These are phyloP conservation scores for Selaginella moellendorffii DNA, from an alignment of 75 land plant species.

Conservation along the genomic window DNA sequence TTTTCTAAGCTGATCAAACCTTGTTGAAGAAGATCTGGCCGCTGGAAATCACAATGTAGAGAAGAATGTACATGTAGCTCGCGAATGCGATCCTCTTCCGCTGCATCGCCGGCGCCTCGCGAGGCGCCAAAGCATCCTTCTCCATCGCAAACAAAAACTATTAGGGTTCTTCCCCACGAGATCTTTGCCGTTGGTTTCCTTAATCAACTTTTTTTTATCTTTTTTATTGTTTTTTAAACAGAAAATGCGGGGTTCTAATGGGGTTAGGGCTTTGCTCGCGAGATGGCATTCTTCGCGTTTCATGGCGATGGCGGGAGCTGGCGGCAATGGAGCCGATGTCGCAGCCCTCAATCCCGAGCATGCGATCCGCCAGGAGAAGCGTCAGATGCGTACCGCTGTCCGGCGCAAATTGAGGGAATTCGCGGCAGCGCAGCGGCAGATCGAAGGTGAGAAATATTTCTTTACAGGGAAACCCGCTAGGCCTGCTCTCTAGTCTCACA, in stretches of 20 bases:
- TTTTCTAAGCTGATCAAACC: slow-evolving; percentile 22
- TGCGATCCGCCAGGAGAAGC: neutral
- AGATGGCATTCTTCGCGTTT: no score
- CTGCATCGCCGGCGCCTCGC: neutral
- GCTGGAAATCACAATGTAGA: slow-evolving; percentile 73
- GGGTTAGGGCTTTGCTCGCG: neutral
- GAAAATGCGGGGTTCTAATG: neutral
- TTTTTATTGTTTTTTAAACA: neutral
- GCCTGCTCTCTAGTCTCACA: no score
- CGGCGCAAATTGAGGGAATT: neutral
- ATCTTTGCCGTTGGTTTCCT: neutral
- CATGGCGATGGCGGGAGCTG: neutral
- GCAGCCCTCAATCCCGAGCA: no score
- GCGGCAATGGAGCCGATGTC: neutral
- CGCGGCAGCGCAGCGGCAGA: neutral
- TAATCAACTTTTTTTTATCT: neutral
- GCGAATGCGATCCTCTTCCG: slow-evolving; percentile 1
- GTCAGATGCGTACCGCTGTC: neutral
- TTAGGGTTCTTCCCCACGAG: neutral
- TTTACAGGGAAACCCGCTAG: no score
- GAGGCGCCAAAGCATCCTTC: neutral
- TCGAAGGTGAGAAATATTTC: no score
- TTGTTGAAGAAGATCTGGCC: slow-evolving; percentile 99
- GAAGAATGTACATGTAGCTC: slow-evolving; percentile 58
- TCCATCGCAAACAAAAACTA: neutral